Evolutionary conservation across 805 yeast genomes (phyloP), one percentile per base, ranked within the genome.

Genomic region (Metschnikowia gruessii): DNA sequence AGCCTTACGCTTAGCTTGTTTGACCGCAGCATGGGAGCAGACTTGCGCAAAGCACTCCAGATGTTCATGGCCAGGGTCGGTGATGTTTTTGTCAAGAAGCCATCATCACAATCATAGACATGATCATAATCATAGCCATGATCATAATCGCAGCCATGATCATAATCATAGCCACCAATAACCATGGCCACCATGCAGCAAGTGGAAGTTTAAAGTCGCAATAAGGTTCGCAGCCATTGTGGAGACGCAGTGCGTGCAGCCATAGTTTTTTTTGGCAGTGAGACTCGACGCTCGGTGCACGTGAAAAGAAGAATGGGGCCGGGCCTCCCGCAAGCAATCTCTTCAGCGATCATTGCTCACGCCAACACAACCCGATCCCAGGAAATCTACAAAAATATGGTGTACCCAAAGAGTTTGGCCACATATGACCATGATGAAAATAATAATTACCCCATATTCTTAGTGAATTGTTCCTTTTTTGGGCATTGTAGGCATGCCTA

Each of bases 21-120:
- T 49, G 81, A 81, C 50, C 82, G 81, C 66, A 76, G 76, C 51
- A 71, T 84, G 50, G 76, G 83, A 24, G 63, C 76, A 0, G 90
- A 85, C 49, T 64, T 86, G 53, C 71, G 92, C 54, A 59, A 65
- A 3, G 83, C 89, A 0, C 68, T 86, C 32, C 78, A 77, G 62
- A 73, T 70, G 33, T 86, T 83, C 60, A 73, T 86, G 54, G 59
- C 73, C 2, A 63, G 82, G 37, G 75, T 76, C 16, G 82, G 82
- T 2, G 75, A 73, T 37, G 63, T 57, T 13, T 69, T 68, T 49
- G 59, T 70, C 16, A 41, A 51, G 37, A 15, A 18, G n/a, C 17
- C 38, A 13, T 37, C 17, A 28, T 19, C 22, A 6, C 15, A 9
- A n/a, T n/a, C n/a, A n/a, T n/a, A n/a, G n/a, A n/a, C n/a, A n/a